Evolutionary conservation across 257 asterid species (phyloP).

Genomic region (Scutellaria barbata): DNA sequence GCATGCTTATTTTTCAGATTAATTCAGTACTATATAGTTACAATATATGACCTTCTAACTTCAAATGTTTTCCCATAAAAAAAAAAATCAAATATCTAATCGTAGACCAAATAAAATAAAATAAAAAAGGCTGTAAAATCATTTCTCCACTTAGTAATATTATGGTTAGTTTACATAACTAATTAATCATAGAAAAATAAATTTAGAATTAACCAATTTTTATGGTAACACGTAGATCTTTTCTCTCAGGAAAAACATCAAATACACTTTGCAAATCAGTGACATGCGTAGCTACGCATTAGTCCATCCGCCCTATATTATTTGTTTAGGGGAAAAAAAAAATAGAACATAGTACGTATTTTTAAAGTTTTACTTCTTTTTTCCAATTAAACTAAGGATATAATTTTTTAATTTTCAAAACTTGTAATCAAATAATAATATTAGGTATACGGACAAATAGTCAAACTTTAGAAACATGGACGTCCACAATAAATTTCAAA

Average conservation of each 20-base stretch:
- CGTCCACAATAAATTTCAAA: neutral
- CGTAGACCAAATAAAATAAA: conserved; percentile 22
- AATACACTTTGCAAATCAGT: too few relatives aligned
- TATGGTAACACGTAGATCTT: neutral
- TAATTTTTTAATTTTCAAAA: too few relatives aligned
- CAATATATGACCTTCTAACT: conserved; percentile 12
- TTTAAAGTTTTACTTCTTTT: too few relatives aligned
- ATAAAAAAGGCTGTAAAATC: conserved; percentile 14
- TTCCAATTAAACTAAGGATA: too few relatives aligned
- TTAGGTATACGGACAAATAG: neutral
- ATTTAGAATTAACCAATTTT: neutral
- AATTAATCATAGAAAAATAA: neutral
- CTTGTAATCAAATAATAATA: neutral
- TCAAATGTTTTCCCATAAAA: neutral
- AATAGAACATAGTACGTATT: too few relatives aligned
- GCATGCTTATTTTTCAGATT: neutral
- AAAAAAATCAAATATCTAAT: too few relatives aligned
- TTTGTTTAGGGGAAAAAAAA: too few relatives aligned
- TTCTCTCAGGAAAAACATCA: neutral
- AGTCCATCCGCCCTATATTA: too few relatives aligned
- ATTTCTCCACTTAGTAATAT: neutral
- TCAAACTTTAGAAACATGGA: neutral
- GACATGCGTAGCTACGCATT: too few relatives aligned
- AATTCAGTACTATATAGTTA: conserved; percentile 14
- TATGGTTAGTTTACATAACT: neutral